Evolutionary conservation across 2,329 filamentous ascomycete species (phyloP).

Genomic region (Metarhizium robertsii): DNA sequence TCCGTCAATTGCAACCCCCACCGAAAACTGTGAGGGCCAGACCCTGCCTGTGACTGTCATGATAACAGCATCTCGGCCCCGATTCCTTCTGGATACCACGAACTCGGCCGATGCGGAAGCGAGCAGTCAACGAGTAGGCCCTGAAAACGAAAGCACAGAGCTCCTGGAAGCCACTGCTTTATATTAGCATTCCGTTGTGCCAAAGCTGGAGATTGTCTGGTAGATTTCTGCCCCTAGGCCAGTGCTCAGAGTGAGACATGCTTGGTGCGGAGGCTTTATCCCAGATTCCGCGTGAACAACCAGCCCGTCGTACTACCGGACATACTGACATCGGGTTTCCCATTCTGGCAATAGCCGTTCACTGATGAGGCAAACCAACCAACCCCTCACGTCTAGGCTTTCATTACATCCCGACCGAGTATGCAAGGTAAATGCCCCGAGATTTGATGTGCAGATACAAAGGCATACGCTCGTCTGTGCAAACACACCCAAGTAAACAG

Average conservation of each 20-base stretch:
- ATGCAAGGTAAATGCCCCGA: slow-evolving; percentile 1
- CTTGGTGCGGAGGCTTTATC: background rate
- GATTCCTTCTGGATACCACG: background rate
- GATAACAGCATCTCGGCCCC: background rate
- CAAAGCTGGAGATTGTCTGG: background rate
- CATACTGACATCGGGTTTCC: slow-evolving; percentile 3
- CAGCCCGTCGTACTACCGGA: background rate
- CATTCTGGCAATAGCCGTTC: background rate
- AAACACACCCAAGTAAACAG: too few species aligned
- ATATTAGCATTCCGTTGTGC: background rate
- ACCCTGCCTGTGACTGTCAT: background rate
- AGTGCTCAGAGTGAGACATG: background rate
- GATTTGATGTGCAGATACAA: slow-evolving; percentile 1
- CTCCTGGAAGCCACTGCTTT: background rate
- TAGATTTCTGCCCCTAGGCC: background rate
- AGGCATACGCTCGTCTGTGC: too few species aligned
- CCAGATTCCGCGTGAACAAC: background rate
- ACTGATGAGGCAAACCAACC: background rate
- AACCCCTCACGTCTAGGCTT: background rate
- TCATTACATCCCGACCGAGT: background rate
- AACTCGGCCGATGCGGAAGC: background rate
- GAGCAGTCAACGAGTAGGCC: background rate
- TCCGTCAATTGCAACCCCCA: background rate
- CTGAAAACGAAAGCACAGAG: background rate
- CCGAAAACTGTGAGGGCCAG: background rate